phyloP scores from a whole-genome alignment of 768 basidiomycete species.

The Amanita fuliginea region DNA sequence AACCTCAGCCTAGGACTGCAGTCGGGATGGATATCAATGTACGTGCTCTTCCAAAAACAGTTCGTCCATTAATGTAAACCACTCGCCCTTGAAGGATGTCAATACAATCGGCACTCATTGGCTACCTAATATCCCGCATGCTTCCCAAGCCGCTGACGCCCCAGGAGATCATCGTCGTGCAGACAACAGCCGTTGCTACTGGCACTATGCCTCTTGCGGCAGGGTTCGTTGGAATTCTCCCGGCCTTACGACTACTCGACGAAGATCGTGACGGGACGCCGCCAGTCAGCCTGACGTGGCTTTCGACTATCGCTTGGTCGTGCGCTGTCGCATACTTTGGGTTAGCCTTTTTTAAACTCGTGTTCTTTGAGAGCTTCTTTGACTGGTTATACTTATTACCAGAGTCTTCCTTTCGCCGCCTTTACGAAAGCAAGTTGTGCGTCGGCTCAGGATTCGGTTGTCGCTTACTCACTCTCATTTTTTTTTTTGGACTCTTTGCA shows the following conservation, averaged over 20 bases:
- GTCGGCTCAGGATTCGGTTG: conserved; percentile 15
- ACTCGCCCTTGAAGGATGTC: conserved; percentile 67
- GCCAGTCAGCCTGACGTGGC: conserved; percentile 67
- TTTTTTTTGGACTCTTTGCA: neutral
- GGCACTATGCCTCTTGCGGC: conserved; percentile 85
- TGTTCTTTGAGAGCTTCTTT: neutral
- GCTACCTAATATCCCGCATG: conserved; percentile 73
- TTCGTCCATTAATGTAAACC: no score
- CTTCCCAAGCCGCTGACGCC: conserved; percentile 69
- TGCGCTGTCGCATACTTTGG: conserved; percentile 92
- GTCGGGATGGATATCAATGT: conserved; percentile 89
- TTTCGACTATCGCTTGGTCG: conserved; percentile 75
- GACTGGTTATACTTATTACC: conserved; percentile 3
- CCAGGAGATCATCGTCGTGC: conserved; percentile 88
- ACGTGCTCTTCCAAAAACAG: conserved; percentile 16
- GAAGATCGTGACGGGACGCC: conserved; percentile 64
- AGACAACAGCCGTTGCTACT: conserved; percentile 93
- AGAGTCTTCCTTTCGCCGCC: conserved; percentile 96
- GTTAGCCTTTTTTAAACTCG: conserved; percentile 18
- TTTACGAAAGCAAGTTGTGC: conserved; percentile 85
- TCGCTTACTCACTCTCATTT: conserved; percentile 15
- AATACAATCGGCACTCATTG: conserved; percentile 87
- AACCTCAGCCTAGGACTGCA: conserved; percentile 84
- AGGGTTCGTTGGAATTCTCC: conserved; percentile 85
- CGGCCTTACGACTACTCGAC: conserved; percentile 75